phyloP scores from a whole-genome alignment of 148 eudicot genomes.

The Chenopodium album region DNA sequence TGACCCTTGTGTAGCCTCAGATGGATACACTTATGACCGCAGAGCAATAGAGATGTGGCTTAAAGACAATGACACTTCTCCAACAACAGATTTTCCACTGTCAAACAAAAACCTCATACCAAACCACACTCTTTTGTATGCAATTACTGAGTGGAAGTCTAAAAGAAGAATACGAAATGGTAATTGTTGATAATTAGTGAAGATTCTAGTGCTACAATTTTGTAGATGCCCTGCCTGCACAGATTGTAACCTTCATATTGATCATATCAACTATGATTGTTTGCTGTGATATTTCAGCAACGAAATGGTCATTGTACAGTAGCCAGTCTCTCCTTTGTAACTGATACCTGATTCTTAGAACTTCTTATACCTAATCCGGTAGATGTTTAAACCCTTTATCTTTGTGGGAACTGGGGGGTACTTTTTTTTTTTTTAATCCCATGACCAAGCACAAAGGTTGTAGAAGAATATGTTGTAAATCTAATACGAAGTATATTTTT shows the following conservation, averaged over 20 bases:
- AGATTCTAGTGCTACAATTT: slow-evolving; percentile 10
- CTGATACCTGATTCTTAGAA: neutral
- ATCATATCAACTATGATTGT: neutral
- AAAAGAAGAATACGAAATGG: slow-evolving; percentile 24
- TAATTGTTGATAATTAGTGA: slow-evolving; percentile 12
- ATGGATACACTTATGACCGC: slow-evolving; percentile 86
- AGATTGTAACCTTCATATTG: neutral
- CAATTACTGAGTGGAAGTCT: slow-evolving; percentile 72
- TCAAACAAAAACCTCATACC: slow-evolving; percentile 59
- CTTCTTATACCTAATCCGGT: slow-evolving; percentile 32
- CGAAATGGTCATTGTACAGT: slow-evolving; percentile 1
- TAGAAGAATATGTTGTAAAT: slow-evolving; percentile 21
- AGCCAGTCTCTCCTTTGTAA: neutral
- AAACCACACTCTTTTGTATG: slow-evolving; percentile 65
- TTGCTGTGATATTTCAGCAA: neutral
- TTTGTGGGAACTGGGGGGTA: slow-evolving; percentile 7
- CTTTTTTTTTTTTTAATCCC: slow-evolving; percentile 4
- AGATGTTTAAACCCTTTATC: slow-evolving; percentile 44
- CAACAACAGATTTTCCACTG: slow-evolving; percentile 64
- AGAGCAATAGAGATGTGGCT: slow-evolving; percentile 78
- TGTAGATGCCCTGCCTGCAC: slow-evolving; percentile 7
- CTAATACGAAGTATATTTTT: neutral
- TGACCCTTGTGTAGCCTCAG: slow-evolving; percentile 88
- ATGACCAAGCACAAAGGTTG: slow-evolving; percentile 6
- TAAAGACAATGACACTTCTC: slow-evolving; percentile 60